Evolutionary conservation across 2,329 filamentous ascomycete genomes (phyloP).

Genomic region (Aureobasidium sp.): DNA sequence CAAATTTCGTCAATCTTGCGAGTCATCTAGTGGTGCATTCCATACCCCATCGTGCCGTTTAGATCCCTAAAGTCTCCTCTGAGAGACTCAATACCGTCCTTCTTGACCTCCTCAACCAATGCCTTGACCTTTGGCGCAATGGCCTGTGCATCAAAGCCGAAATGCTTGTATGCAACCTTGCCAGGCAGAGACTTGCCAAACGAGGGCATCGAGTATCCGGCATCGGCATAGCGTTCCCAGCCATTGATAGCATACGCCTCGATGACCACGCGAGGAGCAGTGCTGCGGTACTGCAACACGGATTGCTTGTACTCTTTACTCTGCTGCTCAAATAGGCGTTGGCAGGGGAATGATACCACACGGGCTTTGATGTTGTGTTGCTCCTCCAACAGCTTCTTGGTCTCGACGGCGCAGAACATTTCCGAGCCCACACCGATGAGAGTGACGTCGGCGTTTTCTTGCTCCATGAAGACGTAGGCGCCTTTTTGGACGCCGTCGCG

Average conservation of each 20-base stretch:
- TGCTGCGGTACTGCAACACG: not conserved
- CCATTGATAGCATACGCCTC: slow-evolving; percentile 53
- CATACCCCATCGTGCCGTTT: slow-evolving; percentile 20
- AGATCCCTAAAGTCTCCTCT: slow-evolving; percentile 28
- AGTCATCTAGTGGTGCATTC: slow-evolving; percentile 21
- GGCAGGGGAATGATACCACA: slow-evolving; percentile 46
- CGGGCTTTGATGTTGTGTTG: slow-evolving; percentile 36
- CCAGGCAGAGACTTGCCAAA: slow-evolving; percentile 53
- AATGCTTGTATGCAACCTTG: slow-evolving; percentile 48
- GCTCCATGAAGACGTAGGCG: slow-evolving; percentile 37
- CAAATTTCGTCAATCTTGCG: no score
- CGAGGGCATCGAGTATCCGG: slow-evolving; percentile 45
- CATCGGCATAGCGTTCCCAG: slow-evolving; percentile 56
- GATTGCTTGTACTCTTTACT: slow-evolving; percentile 35
- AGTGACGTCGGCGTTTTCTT: slow-evolving; percentile 35
- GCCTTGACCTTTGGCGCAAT: slow-evolving; percentile 37
- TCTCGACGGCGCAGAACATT: slow-evolving; percentile 40
- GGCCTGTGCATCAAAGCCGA: slow-evolving; percentile 45
- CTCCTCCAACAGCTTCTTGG: slow-evolving; percentile 20
- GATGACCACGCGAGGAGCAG: slow-evolving; percentile 43
- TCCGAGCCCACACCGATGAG: slow-evolving; percentile 47
- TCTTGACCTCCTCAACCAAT: slow-evolving; percentile 32
- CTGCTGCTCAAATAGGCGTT: slow-evolving; percentile 45
- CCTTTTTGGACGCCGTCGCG: slow-evolving; percentile 35
- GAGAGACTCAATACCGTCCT: slow-evolving; percentile 28